Evolutionary conservation across 2,329 filamentous ascomycete species (phyloP).

Genomic region (Penicillium sp.): DNA sequence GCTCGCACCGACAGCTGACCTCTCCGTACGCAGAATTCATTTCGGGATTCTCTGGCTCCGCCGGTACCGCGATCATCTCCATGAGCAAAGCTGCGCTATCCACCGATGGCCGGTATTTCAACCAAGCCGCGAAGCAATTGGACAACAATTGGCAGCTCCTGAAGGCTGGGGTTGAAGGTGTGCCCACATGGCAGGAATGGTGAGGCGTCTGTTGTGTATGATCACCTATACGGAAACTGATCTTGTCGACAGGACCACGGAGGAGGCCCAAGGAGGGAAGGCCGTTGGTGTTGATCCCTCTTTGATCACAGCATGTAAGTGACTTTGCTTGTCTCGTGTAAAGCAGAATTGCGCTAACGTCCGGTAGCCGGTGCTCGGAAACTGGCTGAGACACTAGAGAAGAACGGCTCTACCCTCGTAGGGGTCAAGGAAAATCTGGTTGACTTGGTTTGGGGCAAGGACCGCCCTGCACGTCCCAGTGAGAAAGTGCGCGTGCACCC

Average conservation of each 20-base stretch:
- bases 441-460: conserved; percentile 79
- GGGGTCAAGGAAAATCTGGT: conserved; percentile 78
- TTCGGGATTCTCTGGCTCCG: conserved; percentile 90
- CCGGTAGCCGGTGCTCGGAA: conserved; percentile 62
- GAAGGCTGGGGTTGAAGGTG: conserved; percentile 89
- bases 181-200: conserved; percentile 98
- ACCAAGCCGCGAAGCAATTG: conserved; percentile 86
- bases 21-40: conserved; percentile 63
- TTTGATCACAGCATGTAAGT: conserved; percentile 66
- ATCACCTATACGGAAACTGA: conserved; percentile 12
- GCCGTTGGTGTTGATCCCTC: conserved; percentile 86
- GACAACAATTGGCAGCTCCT: conserved; percentile 87
- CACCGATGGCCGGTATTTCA: conserved; percentile 97
- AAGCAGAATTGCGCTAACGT: conserved; percentile 9
- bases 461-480: conserved; percentile 68
- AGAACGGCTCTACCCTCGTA: conserved; percentile 71
- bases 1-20: conserved; percentile 16
- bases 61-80: conserved; percentile 86
- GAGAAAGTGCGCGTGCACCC: conserved; percentile 71
- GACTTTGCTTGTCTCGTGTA: background rate
- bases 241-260: conserved; percentile 54
- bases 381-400: conserved; percentile 80
- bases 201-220: conserved; percentile 26
- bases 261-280: conserved; percentile 82
- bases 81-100: conserved; percentile 81